Evolutionary conservation across 169 alveolate genomes (phyloP), one percentile per base, ranked within the genome.

Genomic region (Plasmodium adleri): DNA sequence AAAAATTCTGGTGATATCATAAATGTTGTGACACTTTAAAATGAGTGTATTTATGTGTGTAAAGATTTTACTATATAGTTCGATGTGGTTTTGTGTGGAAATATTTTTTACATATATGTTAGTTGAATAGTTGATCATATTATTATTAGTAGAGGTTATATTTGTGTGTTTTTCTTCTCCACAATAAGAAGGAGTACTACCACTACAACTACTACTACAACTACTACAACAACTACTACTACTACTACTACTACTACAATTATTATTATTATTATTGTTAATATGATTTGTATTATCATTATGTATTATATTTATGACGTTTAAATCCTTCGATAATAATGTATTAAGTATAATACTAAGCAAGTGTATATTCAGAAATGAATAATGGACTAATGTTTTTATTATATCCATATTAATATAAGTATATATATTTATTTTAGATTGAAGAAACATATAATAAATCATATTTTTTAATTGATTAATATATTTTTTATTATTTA

Each of bases 1-100:
- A n/a, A 71, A 86, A 86, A 86, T 86, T 64, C 87, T 56, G 50
- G 75, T 62, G 39, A 86, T 86, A 50, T 86, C 92, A 64, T 71
- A 86, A 26, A 72, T 24, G 32, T 86, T 86, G 28, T 86, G 54
- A 54, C 92, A 86, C 13, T 58, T 59, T 8, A 64, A 72, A 86
- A 86, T 58, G 49, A 71, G 92, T 26, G 71, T 86, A 72, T 86
- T 74, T 12, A 86, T 66, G 15, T 86, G 70, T 12, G 26, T 17
- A 15, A 86, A 72, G 39, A 86, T 86, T 86, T 71, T 24, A 67
- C 47, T 49, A 32, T 86, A 86, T 64, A 86, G 24, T 43, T 86
- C 62, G 20, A 67, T 67, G 22, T 24, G 45, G 3, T 50, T 17
- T 8, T 68, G 43, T 1, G 7, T 60, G 50, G 22, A 13, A 43